Conservation (phyloP, 352 stramenopile genomes). For the Phytopythium helicoides region DNA sequence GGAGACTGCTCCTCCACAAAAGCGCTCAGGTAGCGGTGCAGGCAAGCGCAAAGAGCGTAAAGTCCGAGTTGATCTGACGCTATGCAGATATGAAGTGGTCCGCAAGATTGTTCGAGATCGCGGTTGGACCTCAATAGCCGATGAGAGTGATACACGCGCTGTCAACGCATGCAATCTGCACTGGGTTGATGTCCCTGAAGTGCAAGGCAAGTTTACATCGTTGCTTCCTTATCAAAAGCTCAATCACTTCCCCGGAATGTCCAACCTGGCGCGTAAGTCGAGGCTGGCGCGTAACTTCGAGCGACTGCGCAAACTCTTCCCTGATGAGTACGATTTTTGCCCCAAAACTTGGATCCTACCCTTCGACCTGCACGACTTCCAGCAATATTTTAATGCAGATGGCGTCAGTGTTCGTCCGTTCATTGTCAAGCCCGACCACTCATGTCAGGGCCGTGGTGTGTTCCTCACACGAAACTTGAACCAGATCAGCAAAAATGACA, state of each 20-base stretch:
- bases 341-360: conserved; percentile 97
- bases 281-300: conserved; percentile 95
- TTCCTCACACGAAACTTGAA: conserved; percentile 93
- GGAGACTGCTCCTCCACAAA: conserved; percentile 10
- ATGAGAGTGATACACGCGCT: conserved; percentile 65
- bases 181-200: conserved; percentile 94
- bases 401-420: conserved; percentile 91
- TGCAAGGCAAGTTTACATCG: conserved; percentile 86
- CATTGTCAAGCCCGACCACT: conserved; percentile 95
- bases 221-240: conserved; percentile 92
- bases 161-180: conserved; percentile 88
- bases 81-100: conserved; percentile 82
- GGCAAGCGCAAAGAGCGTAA: conserved; percentile 36
- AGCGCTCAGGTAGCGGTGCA: conserved; percentile 4
- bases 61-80: conserved; percentile 70
- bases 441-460: conserved; percentile 90
- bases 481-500: conserved; percentile 84
- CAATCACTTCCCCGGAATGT: conserved; percentile 97
- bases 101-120: conserved; percentile 73
- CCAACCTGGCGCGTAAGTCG: conserved; percentile 93
- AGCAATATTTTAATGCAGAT: conserved; percentile 87
- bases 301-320: conserved; percentile 94
- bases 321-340: conserved; percentile 92
- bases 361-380: conserved; percentile 91
- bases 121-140: conserved; percentile 70